phyloP scores from a whole-genome alignment of 352 stramenopile genomes.

The Phytophthora ohioensis region DNA sequence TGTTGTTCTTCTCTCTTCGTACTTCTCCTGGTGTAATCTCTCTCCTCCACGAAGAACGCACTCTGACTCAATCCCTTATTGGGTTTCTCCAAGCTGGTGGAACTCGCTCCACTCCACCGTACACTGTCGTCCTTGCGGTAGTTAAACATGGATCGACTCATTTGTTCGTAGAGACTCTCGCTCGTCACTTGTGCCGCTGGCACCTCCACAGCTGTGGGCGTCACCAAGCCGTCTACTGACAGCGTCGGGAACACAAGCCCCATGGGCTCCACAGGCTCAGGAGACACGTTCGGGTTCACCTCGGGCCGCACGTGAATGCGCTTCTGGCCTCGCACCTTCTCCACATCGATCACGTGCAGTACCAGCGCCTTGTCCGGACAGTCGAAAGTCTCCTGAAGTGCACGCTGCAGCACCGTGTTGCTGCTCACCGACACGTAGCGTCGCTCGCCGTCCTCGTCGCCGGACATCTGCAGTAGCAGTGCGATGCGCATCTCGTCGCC shows the following conservation, averaged over 20 bases:
- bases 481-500: constrained; percentile 65
- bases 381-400: constrained; percentile 78
- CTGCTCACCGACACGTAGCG: constrained; percentile 70
- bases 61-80: constrained; percentile 53
- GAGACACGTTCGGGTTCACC: constrained; percentile 86
- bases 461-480: constrained; percentile 62
- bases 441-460: constrained; percentile 39
- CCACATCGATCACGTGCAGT: constrained; percentile 79
- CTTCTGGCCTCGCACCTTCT: constrained; percentile 56
- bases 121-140: constrained; percentile 53
- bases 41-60: constrained; percentile 56
- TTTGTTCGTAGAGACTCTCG: constrained; percentile 48
- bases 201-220: constrained; percentile 48
- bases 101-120: constrained; percentile 18
- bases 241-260: constrained; percentile 80
- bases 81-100: constrained; percentile 19
- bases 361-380: constrained; percentile 67
- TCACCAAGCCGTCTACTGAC: constrained; percentile 55
- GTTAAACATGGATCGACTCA: constrained; percentile 75
- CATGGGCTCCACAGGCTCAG: constrained; percentile 71
- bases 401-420: constrained; percentile 59
- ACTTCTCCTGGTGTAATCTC: constrained; percentile 53
- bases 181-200: constrained; percentile 33
- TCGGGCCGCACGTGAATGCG: constrained; percentile 79
- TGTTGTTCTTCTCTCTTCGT: constrained; percentile 13